Base-by-base conservation (phyloP, 208 protist species). In the Trypanosoma mega region DNA sequence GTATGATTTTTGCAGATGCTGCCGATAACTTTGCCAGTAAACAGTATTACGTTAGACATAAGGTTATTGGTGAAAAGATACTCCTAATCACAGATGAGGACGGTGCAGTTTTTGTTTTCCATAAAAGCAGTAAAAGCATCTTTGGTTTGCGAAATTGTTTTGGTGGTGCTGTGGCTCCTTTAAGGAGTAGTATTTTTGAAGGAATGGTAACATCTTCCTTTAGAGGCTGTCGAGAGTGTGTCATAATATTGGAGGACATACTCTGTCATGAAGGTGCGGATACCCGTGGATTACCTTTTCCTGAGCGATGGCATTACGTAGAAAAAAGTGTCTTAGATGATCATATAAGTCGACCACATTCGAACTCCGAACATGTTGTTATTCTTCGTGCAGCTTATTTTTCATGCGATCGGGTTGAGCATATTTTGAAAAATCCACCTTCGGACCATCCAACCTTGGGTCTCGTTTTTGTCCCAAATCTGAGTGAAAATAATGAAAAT, bases 241-340 rank as follows among this genome's bases (percentile, higher is more conserved):
- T 80, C 27, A 84, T 89, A 34, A 78, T 94, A 46, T 49, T 94
- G 12, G 76, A 90, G 39, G 88, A 94, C 57, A 68, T 94, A 43
- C 54, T 91, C 14, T 45, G 76, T 31, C 91, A 89, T 58, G 64
- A 89, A 52, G 77, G 76, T 24, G 70, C 55, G 29, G 75, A 92
- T 30, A 73, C 87, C 12, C 68, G 66, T 43, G 60, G 68, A 20
- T 56, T 72, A 18, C 56, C 68, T 9, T 94, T 90, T 65, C 24
- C 74, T 7, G 76, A 90, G 47, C 74, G 88, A 7, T 80, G 86
- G 81, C 24, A 55, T 20, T 69, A 74, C 54, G 11, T 92, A 23
- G 83, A 74, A 47, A 80, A 76, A 48, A 39, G 74, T n/a, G 67
- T 72, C 5, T 74, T 94, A 20, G 71, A 87, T 41, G 75, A 85